Base-by-base conservation (phyloP, 768 basidiomycete genomes). In the Mycena vulgaris region DNA sequence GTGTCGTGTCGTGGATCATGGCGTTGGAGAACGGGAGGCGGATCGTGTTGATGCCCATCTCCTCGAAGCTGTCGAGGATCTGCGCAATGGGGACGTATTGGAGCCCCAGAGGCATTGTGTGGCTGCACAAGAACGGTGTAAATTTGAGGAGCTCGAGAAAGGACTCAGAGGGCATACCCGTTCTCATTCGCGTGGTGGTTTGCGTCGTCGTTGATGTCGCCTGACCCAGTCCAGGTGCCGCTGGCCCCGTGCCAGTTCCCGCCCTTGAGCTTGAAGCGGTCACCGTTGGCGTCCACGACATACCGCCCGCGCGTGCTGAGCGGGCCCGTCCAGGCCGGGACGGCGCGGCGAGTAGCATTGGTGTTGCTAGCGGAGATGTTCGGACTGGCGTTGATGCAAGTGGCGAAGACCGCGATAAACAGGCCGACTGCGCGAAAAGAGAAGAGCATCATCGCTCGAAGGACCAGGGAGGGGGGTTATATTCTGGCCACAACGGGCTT, bases 61-160 rank as follows among this genome's bases (percentile, higher is more conserved):
- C 60, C n/a, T 57, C 51, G 56, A 73, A 73, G 48, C 64, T 69
- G 49, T 70, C 72, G 47, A 73, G 51, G n/a, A 73, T 73, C 31
- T 69, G 49, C 61, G 49, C 68, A 19, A 73, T 73, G 7, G 72
- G 72, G 9, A 73, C 69, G 68, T 73, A 73, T 67, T 73, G 68
- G 21, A 73, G 60, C 2, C 64, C 72, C 28, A 73, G 65, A 9
- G 72, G 72, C 68, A 73, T 69, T 10, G 68, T 73, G 45, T 73
- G 72, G 1, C 70, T 71, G 21, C n/a, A 60, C 28, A 1, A 16
- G 23, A 19, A 39, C 2, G 4, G 9, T 3, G 55, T 57, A 17
- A 66, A 13, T 30, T 30, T 30, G 7, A 21, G n/a, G n/a, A n/a
- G n/a, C n/a, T n/a, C 19, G 11, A 11, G 17, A 11, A 13, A 33